Base-by-base conservation (phyloP, 176 grass and related monocot genomes). In the Secale cereale region DNA sequence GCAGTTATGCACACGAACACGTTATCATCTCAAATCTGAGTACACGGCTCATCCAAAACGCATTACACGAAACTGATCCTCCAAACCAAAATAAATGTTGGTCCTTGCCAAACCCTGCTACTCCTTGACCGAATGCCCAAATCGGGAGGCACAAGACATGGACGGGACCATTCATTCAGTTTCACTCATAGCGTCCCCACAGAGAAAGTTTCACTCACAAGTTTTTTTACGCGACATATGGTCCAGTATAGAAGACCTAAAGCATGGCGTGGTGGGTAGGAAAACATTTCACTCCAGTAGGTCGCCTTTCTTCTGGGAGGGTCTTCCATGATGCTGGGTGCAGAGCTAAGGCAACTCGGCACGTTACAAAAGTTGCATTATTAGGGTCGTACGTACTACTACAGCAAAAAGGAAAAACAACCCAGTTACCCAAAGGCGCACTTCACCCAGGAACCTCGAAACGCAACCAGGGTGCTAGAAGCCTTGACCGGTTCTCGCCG, bases 341-440 rank as follows among this genome's bases (percentile, higher is more conserved):
- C 39, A 84, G 61, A 27, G 73, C 16, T 23, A 64, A 48, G 12
- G 26, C 4, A 26, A 63, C 80, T 69, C 46, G 16, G 25, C 83
- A 79, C 19, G 12, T 86, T 70, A 27, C 30, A 60, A 62, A 83
- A 74, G 81, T 59, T 13, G 35, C 25, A 83, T 83, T 61, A 43
- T 73, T 73, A 82, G 48, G 9, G 31, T 17, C 37, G 68, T 41
- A 39, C 4, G 5, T n/a, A n/a, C 50, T 35, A 35, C 33, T 35
- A 5, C 45, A 22, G 65, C 32, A 15, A 13, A 48, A 52, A 7
- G 40, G 3, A 66, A 25, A 54, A 57, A 63, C 50, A 54, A 46
- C 13, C 43, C 43, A 46, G 13, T 46, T 46, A 22, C 54, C 19
- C 54, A 57, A 57, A 63, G 33, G 60, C 2, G 7, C 77, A 30